phyloP scores from a whole-genome alignment of 2,329 filamentous ascomycete genomes.

The Ophiocordyceps sinensis region DNA sequence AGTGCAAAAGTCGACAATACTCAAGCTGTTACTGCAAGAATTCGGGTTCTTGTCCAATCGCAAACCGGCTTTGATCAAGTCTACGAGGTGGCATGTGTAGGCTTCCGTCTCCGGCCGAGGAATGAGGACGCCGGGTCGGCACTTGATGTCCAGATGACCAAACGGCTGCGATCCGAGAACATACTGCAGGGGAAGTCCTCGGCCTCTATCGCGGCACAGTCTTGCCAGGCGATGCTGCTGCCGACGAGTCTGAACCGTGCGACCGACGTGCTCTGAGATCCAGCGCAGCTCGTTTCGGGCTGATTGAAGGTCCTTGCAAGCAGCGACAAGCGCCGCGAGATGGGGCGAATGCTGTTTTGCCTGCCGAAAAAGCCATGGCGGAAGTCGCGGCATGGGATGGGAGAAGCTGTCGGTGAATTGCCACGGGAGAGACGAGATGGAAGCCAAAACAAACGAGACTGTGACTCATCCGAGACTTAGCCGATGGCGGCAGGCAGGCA shows the following conservation, averaged over 20 bases:
- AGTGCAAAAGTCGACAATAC: constrained; percentile 74
- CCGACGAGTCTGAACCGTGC: constrained; percentile 5
- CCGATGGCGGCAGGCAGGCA: too few species aligned
- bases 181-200: constrained; percentile 74
- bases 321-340: constrained; percentile 45
- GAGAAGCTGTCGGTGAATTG: neutral
- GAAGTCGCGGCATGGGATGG: constrained; percentile 44
- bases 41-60: constrained; percentile 4
- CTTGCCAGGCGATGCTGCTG: constrained; percentile 13
- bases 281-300: constrained; percentile 59
- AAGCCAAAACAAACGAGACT: too few species aligned
- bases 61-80: constrained; percentile 19
- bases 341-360: constrained; percentile 39
- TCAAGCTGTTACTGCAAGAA: constrained; percentile 22
- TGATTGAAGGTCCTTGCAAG: constrained; percentile 47
- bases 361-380: constrained; percentile 39
- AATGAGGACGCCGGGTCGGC: constrained; percentile 66
- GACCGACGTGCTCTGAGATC: constrained; percentile 47
- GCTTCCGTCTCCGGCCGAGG: constrained; percentile 68
- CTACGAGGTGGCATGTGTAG: constrained; percentile 43
- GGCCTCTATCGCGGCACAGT: constrained; percentile 34
- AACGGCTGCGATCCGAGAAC: constrained; percentile 81
- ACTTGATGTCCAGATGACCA: constrained; percentile 65
- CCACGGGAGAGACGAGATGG: too few species aligned
- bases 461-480: too few species aligned